Evolutionary conservation across 306 rosid species (phyloP), one percentile per base, ranked within the genome.

Genomic region (Corylus heterophylla): DNA sequence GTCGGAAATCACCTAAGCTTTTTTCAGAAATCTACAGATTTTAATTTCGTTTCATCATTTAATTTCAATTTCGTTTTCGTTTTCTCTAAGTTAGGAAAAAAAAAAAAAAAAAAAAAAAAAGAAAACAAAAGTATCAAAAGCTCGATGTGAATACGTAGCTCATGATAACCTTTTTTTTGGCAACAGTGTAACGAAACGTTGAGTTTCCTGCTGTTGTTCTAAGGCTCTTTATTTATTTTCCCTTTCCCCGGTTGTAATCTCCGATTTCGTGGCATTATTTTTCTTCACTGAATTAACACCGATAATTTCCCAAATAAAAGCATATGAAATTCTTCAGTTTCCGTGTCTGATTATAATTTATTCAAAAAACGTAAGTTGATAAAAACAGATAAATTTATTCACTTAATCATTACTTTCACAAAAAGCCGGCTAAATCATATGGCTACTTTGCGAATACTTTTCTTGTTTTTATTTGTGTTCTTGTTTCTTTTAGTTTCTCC

Each of bases 151-250:
- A 87, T 87, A 87, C 39, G 22, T 59, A 73, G 83, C 31, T 29
- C 31, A 42, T 20, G 83, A 66, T 75, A 76, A 76, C 79, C 72
- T 76, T 61, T 66, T 77, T 84, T 87, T 88, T 85, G n/a, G 89
- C 91, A 76, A 83, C 86, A 56, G 89, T 69, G 76, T 63, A 74
- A 35, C 87, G 45, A 45, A 73, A 35, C 87, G 47, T 44, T n/a
- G 49, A 13, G 81, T 85, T 85, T 69, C 75, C 25, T 47, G 76
- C 81, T 83, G 91, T 83, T 81, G 89, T 88, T 85, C 69, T 48
- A 2, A 59, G 22, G 54, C 20, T 77, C 49, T n/a, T n/a, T 70
- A n/a, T 29, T 25, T 54, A 61, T 86, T 78, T 74, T 71, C 14
- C 62, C 39, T 77, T 27, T n/a, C 13, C 63, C 69, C n/a, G 4